phyloP scores from a whole-genome alignment of 352 stramenopile genomes.

The Pythium utonaiense region DNA sequence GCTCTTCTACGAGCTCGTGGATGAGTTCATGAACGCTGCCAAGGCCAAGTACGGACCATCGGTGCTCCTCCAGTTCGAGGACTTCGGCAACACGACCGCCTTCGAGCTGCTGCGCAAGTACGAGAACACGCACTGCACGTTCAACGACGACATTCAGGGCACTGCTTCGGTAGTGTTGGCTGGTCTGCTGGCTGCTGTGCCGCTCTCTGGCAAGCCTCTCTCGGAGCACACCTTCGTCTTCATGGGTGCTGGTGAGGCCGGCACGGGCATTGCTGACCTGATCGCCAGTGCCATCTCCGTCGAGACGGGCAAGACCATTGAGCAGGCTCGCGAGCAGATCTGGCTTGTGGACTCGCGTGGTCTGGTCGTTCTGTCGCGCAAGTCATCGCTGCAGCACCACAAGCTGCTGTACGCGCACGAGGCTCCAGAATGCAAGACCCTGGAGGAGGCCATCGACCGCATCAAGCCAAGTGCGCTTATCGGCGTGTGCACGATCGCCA shows the following conservation, averaged over 20 bases:
- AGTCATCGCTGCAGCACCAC: conserved; percentile 84
- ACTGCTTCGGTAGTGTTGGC: conserved; percentile 79
- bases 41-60: conserved; percentile 85
- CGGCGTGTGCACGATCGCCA: conserved; percentile 90
- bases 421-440: conserved; percentile 47
- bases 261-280: conserved; percentile 93
- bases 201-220: conserved; percentile 73
- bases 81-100: conserved; percentile 87
- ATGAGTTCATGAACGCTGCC: conserved; percentile 95
- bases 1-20: conserved; percentile 92
- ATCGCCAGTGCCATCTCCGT: conserved; percentile 90
- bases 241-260: conserved; percentile 89
- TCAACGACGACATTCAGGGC: conserved; percentile 98
- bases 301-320: conserved; percentile 81
- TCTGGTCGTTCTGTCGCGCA: conserved; percentile 71
- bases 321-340: conserved; percentile 89
- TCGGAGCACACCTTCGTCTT: conserved; percentile 95
- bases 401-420: conserved; percentile 89
- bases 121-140: conserved; percentile 83
- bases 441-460: conserved; percentile 76
- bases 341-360: conserved; percentile 92
- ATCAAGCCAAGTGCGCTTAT: conserved; percentile 94
- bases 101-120: conserved; percentile 85
- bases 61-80: conserved; percentile 87
- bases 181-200: conserved; percentile 67